Base-by-base conservation (phyloP, 345 rosid species). In the Pistacia atlantica region DNA sequence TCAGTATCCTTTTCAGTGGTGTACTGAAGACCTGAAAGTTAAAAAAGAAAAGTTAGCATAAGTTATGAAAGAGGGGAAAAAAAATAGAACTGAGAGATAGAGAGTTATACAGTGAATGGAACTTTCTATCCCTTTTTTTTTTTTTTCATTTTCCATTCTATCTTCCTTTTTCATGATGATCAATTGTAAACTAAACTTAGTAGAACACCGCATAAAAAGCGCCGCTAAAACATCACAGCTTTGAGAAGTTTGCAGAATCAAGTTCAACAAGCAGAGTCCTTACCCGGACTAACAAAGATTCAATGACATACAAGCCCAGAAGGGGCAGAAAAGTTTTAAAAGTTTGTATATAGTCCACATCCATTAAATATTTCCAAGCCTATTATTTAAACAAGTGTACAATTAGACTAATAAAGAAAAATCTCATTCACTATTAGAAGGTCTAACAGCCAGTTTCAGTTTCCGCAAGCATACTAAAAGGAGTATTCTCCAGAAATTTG, bases 1-100 rank as follows among this genome's bases (percentile, higher is more conserved):
- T 83, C 88, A 16, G 56, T 68, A 69, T 83, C 88, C 95, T 91
- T 90, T 76, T 82, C 64, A 45, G 78, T 20, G 57, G 17, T 51
- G 22, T 46, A 64, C 42, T 64, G 62, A 75, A 65, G n/a, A 72
- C 79, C 81, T 74, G 57, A 65, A 65, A 45, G 69, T 46, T 31
- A 74, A 72, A 10, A 17, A 72, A 63, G 4, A 25, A 52, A 64
- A 14, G 45, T 48, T 13, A 20, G 64, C 20, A n/a, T 1, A 46
- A 45, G 18, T 54, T 45, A 76, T 37, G 33, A 35, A 42, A 37
- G 14, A 17, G 33, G 46, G 48, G n/a, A 58, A 37, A 11, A 16
- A 55, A 7, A 67, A 11, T 7, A 37, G 22, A 31, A 67, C 46
- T 3, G 68, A n/a, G 31, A 60, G 18, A 18, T 4, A 33, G 38